phyloP scores from a whole-genome alignment of 169 alveolate species.

The Toxoplasma gondii region DNA sequence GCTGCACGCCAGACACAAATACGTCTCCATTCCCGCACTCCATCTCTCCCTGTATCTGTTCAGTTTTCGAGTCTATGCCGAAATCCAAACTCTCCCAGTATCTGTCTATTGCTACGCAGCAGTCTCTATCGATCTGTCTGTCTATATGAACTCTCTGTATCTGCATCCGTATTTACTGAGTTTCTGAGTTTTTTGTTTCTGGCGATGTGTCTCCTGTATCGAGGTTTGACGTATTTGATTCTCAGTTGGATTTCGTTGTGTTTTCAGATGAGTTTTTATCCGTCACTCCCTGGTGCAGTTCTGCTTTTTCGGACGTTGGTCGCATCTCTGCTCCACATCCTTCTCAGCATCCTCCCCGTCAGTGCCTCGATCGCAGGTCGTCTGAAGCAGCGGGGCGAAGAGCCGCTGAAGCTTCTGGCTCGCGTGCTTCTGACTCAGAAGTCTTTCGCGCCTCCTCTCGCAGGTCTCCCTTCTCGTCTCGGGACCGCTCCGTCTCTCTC shows the following conservation, averaged over 20 bases:
- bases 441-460: neutral
- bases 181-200: too few relatives aligned
- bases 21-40: too few relatives aligned
- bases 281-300: neutral
- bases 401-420: neutral
- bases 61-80: too few relatives aligned
- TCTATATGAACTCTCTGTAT: neutral
- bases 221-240: neutral
- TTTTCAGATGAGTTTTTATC: neutral
- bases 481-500: too few relatives aligned
- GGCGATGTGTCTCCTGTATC: too few relatives aligned
- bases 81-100: too few relatives aligned
- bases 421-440: neutral
- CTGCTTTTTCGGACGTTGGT: neutral
- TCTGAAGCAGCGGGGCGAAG: neutral
- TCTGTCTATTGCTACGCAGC: neutral
- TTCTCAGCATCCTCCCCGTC: neutral
- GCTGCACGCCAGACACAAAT: too few relatives aligned
- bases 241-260: neutral
- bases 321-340: neutral
- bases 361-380: neutral
- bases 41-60: too few relatives aligned
- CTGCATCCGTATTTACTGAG: neutral
- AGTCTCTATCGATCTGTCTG: neutral
- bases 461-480: neutral